These are phyloP conservation scores for Babjeviella inositovora DNA, from an alignment of 805 yeast genomes.

Conservation along the genomic window DNA sequence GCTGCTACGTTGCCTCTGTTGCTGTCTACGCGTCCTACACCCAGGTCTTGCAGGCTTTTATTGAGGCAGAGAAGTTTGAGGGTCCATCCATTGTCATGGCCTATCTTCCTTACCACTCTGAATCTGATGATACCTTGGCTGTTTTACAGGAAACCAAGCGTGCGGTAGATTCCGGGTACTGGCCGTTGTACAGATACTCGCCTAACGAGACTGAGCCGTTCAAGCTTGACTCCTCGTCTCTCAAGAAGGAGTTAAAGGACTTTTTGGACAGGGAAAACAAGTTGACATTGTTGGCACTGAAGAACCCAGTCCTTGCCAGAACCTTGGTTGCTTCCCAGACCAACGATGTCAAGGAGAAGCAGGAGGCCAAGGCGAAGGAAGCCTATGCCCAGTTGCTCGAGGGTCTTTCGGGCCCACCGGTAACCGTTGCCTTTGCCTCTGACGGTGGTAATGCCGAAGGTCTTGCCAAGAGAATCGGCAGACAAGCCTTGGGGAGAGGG, in stretches of 20 bases:
- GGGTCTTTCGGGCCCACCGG: constrained; percentile 85
- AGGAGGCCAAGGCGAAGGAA: constrained; percentile 51
- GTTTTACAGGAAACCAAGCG: constrained; percentile 74
- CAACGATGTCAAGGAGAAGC: constrained; percentile 39
- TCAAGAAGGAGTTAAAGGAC: constrained; percentile 58
- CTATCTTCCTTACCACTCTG: constrained; percentile 62
- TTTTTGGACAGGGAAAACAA: constrained; percentile 86
- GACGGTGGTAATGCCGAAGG: constrained; percentile 84
- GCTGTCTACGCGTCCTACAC: constrained; percentile 91
- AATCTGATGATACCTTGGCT: constrained; percentile 51
- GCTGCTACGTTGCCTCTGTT: constrained; percentile 83
- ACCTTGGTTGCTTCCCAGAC: constrained; percentile 51
- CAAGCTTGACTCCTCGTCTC: constrained; percentile 70
- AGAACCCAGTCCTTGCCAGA: constrained; percentile 64
- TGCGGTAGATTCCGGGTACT: constrained; percentile 88
- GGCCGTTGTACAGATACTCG: constrained; percentile 87
- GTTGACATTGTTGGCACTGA: constrained; percentile 56
- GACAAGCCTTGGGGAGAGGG: constrained; percentile 71
- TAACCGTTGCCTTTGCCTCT: constrained; percentile 75
- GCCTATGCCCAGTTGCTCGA: constrained; percentile 68
- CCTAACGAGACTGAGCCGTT: constrained; percentile 48
- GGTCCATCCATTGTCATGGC: constrained; percentile 92
- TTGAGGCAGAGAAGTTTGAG: constrained; percentile 77
- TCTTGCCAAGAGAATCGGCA: constrained; percentile 62
- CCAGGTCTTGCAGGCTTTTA: constrained; percentile 74